Evolutionary conservation across 225 moss, liverwort and hornwort genomes (phyloP).

Genomic region (Antitrichia curtipendula): DNA sequence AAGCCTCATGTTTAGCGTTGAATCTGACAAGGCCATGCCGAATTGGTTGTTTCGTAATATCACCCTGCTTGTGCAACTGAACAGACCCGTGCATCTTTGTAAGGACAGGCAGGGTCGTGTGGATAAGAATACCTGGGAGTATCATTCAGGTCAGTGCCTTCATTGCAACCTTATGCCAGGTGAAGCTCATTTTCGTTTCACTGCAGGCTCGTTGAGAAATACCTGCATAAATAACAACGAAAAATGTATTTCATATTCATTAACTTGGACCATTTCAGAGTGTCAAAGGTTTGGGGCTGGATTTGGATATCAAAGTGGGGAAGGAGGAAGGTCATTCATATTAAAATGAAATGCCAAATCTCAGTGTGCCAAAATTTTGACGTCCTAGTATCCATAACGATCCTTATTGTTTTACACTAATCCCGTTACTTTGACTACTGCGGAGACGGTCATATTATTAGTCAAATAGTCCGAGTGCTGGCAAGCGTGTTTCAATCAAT

Average conservation of each 20-base stretch:
- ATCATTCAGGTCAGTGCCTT: not conserved
- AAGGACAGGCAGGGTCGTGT: not conserved
- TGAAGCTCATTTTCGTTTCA: not conserved
- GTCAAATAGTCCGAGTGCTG: not conserved
- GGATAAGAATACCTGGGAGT: not conserved
- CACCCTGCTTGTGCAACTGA: not conserved
- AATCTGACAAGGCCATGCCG: not conserved
- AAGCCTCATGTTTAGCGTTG: not conserved
- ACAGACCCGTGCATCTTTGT: not conserved
- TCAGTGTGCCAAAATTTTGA: not conserved
- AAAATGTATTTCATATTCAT: not conserved
- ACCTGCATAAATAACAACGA: not conserved
- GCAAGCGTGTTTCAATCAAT: not conserved
- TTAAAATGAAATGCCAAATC: not conserved
- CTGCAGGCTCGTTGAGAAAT: not conserved
- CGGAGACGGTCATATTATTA: not conserved
- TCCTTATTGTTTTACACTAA: not conserved
- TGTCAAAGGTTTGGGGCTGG: not conserved
- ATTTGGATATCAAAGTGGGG: not conserved
- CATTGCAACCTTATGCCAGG: not conserved
- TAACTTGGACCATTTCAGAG: not conserved
- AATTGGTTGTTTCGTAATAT: not conserved
- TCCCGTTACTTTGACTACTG: not conserved
- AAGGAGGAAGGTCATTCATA: not conserved
- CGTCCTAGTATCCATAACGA: not conserved